Evolutionary conservation across 2,329 filamentous ascomycete genomes (phyloP).

Genomic region (Aspergillus tubingensis): DNA sequence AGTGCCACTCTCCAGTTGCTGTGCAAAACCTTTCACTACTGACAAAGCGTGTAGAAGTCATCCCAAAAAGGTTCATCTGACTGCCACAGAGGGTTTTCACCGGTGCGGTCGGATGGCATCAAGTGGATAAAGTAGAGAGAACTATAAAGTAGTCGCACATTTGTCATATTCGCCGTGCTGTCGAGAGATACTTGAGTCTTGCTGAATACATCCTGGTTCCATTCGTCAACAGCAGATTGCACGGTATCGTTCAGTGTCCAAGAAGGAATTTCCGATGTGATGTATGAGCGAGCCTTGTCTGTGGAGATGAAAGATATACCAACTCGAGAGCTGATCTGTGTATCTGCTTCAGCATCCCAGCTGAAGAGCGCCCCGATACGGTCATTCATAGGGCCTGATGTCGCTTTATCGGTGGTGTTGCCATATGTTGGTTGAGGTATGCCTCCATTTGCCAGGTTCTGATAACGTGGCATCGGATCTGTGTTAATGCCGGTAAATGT

Average conservation of each 20-base stretch:
- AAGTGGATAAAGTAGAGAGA: slow-evolving; percentile 65
- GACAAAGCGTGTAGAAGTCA: slow-evolving; percentile 63
- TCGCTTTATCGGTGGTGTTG: slow-evolving; percentile 52
- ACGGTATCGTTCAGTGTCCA: slow-evolving; percentile 61
- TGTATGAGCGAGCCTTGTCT: slow-evolving; percentile 65
- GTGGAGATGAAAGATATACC: slow-evolving; percentile 68
- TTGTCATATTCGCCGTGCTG: slow-evolving; percentile 32
- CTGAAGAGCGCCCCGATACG: slow-evolving; percentile 63
- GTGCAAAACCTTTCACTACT: slow-evolving; percentile 23
- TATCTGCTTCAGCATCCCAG: slow-evolving; percentile 54
- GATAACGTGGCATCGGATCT: slow-evolving; percentile 34
- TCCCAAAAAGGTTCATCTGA: slow-evolving; percentile 69
- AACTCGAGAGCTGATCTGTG: slow-evolving; percentile 61
- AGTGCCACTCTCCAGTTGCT: slow-evolving; percentile 14
- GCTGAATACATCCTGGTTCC: slow-evolving; percentile 59
- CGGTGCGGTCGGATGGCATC: slow-evolving; percentile 69
- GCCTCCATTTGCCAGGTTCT: slow-evolving; percentile 61
- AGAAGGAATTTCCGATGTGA: slow-evolving; percentile 64
- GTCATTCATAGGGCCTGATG: slow-evolving; percentile 54
- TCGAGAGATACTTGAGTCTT: slow-evolving; percentile 44
- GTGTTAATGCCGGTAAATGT: slow-evolving; percentile 44
- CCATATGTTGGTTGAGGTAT: slow-evolving; percentile 58
- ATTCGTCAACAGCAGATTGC: slow-evolving; percentile 55
- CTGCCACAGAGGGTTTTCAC: slow-evolving; percentile 68
- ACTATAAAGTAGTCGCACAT: slow-evolving; percentile 34